A percentile compares a stretch with the other conserved stretches of the same genome.
Evolutionary conservation across 1,139 yeast species (phyloP).

Genomic region (Lodderomyces parapsilosis): DNA sequence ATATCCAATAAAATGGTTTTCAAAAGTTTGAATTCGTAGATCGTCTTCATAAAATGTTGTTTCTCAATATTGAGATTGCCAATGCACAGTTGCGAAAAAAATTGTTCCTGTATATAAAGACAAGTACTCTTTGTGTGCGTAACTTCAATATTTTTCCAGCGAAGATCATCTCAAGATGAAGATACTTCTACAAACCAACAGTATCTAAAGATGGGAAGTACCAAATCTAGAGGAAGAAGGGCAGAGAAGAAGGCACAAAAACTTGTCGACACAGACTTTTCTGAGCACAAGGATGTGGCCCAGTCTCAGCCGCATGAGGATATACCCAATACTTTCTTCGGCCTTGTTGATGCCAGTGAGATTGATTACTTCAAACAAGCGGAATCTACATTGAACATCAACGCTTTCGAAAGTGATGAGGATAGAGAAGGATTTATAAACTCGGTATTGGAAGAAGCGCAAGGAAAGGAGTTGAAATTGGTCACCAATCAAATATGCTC

Average conservation of each 20-base stretch:
- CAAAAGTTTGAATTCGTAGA: too few species aligned
- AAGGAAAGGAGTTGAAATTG: constrained; percentile 86
- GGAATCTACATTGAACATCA: constrained; percentile 77
- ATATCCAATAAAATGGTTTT: neutral
- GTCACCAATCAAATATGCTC: constrained; percentile 96
- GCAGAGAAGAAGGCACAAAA: constrained; percentile 36
- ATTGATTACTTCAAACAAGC: constrained; percentile 90
- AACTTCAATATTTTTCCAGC: neutral
- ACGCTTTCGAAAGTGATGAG: constrained; percentile 73
- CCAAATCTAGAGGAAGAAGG: constrained; percentile 70
- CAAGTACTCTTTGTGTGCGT: neutral
- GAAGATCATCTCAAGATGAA: constrained; percentile 1
- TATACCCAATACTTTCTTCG: constrained; percentile 56
- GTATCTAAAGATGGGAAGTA: constrained; percentile 19
- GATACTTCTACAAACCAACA: neutral
- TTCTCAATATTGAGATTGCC: too few species aligned
- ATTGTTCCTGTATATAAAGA: neutral
- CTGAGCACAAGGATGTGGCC: constrained; percentile 4
- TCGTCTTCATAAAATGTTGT: too few species aligned
- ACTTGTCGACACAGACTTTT: constrained; percentile 15
- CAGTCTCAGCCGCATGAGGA: constrained; percentile 2
- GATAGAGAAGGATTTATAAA: constrained; percentile 71
- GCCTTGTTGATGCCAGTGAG: constrained; percentile 80
- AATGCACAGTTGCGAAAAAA: neutral
- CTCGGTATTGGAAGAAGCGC: constrained; percentile 81